Evolutionary conservation across 2,329 filamentous ascomycete species (phyloP).

Genomic region (Calonectria honghensis): DNA sequence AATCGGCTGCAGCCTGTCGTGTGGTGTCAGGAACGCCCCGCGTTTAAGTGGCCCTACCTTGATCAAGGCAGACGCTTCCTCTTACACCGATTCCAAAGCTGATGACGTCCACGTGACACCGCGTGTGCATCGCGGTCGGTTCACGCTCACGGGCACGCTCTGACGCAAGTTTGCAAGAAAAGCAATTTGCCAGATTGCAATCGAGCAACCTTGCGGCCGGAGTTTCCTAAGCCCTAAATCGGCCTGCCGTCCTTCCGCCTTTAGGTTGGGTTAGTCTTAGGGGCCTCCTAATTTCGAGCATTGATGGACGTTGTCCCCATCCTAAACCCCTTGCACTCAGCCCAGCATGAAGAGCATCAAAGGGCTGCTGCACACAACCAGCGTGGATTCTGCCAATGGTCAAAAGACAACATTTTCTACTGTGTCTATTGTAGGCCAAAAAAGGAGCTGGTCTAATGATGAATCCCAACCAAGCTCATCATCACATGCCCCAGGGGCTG

Average conservation of each 20-base stretch:
- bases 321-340: constrained; percentile 15
- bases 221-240: neutral
- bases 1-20: constrained; percentile 58
- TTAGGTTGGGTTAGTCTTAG: neutral
- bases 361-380: constrained; percentile 69
- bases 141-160: constrained; percentile 38
- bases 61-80: constrained; percentile 33
- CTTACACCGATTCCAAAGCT: constrained; percentile 25
- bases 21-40: constrained; percentile 62
- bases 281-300: neutral
- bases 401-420: constrained; percentile 62
- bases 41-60: constrained; percentile 56
- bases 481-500: constrained; percentile 31
- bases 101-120: constrained; percentile 51
- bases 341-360: constrained; percentile 63
- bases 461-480: constrained; percentile 41
- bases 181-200: neutral
- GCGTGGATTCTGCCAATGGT: constrained; percentile 67
- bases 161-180: neutral
- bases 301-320: constrained; percentile 1
- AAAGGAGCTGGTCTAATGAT: constrained; percentile 62
- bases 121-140: constrained; percentile 47
- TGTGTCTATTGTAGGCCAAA: constrained; percentile 68
- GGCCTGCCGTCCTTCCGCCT: no score
- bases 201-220: neutral